phyloP scores from a whole-genome alignment of 257 asterid genomes.

The Penstemon barbatus region DNA sequence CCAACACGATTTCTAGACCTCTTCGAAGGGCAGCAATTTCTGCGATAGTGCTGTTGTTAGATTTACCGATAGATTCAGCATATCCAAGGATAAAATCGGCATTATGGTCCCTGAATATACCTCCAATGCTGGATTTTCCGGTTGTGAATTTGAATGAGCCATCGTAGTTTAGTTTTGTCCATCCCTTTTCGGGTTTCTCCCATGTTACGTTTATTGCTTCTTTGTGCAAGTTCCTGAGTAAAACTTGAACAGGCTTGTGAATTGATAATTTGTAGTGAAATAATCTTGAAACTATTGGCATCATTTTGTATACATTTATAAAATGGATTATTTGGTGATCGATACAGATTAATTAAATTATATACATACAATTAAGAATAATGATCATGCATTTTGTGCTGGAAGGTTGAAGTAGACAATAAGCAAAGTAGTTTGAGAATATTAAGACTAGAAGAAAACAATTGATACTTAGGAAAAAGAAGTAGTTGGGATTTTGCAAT shows the following conservation, averaged over 20 bases:
- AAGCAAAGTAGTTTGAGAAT: constrained; percentile 44
- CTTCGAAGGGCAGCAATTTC: constrained; percentile 61
- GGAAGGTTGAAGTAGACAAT: constrained; percentile 33
- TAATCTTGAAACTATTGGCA: constrained; percentile 38
- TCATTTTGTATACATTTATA: constrained; percentile 1
- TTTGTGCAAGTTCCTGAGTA: constrained; percentile 48
- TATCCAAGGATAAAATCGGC: constrained; percentile 69
- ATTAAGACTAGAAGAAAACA: constrained; percentile 30
- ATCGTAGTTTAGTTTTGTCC: constrained; percentile 77
- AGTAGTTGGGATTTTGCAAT: neutral
- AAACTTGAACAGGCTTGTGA: constrained; percentile 32
- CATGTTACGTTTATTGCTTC: constrained; percentile 46
- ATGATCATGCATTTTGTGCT: constrained; percentile 25
- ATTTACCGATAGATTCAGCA: constrained; percentile 60
- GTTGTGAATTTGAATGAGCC: constrained; percentile 75
- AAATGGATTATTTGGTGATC: neutral
- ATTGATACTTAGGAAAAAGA: constrained; percentile 18
- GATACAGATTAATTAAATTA: too few species aligned
- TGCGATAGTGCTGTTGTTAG: constrained; percentile 63
- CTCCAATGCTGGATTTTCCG: constrained; percentile 71
- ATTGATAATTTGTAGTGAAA: constrained; percentile 19
- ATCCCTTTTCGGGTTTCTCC: constrained; percentile 61
- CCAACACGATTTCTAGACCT: constrained; percentile 68
- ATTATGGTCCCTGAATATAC: constrained; percentile 61
- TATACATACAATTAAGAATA: constrained; percentile 13